Conservation (phyloP, 1,284 basidiomycete genomes). For the Sporisorium sorghi region DNA sequence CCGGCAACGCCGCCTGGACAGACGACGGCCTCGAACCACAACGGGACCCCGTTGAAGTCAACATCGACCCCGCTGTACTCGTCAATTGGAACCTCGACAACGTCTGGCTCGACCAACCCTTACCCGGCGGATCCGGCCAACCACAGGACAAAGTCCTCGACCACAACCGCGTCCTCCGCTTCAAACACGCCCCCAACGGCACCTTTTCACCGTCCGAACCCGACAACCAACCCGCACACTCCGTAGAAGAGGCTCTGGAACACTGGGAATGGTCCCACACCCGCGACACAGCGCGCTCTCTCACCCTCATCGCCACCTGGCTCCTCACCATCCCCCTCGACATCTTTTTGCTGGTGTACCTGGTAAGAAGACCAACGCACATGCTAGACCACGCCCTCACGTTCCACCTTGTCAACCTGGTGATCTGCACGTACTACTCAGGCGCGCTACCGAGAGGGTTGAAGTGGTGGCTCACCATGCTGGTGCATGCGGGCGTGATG, state of each 20-base stretch:
- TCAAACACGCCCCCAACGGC: slow-evolving; percentile 22
- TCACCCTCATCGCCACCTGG: slow-evolving; percentile 27
- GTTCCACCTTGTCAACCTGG: slow-evolving; percentile 86
- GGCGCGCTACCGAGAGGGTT: slow-evolving; percentile 80
- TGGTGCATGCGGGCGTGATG: slow-evolving; percentile 78
- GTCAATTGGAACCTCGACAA: slow-evolving; percentile 36
- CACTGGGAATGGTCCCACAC: slow-evolving; percentile 72
- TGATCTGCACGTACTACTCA: slow-evolving; percentile 91
- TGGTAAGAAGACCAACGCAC: slow-evolving; percentile 89
- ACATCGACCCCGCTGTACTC: slow-evolving; percentile 18
- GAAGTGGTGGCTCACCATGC: slow-evolving; percentile 73
- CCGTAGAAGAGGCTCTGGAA: slow-evolving; percentile 73
- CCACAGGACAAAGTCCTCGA: slow-evolving; percentile 16
- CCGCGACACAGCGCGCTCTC: slow-evolving; percentile 14
- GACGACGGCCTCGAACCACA: not conserved
- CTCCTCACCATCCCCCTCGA: slow-evolving; percentile 35
- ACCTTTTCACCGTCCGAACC: slow-evolving; percentile 7
- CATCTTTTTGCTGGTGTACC: slow-evolving; percentile 84
- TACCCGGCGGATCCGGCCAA: not conserved
- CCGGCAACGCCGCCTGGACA: not conserved
- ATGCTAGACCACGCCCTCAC: slow-evolving; percentile 94
- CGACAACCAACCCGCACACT: not conserved
- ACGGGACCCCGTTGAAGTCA: not conserved
- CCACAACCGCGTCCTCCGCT: slow-evolving; percentile 28
- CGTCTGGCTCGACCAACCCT: slow-evolving; percentile 69